A percentile compares a stretch with the other conserved stretches of the same genome.
phyloP scores from a whole-genome alignment of 2,329 filamentous ascomycete genomes.

The Diaporthe vexans region DNA sequence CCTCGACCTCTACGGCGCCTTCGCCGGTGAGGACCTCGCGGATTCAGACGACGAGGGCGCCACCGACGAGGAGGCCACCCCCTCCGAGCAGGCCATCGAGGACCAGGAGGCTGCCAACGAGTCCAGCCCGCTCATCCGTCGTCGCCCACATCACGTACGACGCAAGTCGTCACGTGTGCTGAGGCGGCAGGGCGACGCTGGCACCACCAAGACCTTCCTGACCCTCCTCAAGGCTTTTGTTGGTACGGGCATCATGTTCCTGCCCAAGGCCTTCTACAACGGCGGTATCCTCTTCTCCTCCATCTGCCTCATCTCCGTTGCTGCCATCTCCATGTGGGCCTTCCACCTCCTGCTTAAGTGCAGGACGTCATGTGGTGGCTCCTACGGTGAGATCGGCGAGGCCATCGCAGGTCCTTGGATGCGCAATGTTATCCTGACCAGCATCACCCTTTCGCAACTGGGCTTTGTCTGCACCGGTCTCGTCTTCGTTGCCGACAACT shows the following conservation, averaged over 20 bases:
- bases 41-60: conserved; percentile 71
- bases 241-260: conserved; percentile 85
- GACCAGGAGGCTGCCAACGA: conserved; percentile 57
- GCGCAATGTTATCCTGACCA: conserved; percentile 75
- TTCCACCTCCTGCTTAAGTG: conserved; percentile 81
- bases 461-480: conserved; percentile 84
- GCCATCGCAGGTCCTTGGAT: conserved; percentile 75
- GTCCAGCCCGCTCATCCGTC: conserved; percentile 71
- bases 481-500: conserved; percentile 83
- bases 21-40: conserved; percentile 79
- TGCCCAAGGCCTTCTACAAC: conserved; percentile 84
- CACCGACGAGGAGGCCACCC: conserved; percentile 39
- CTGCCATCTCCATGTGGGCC: conserved; percentile 76
- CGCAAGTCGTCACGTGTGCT: conserved; percentile 47
- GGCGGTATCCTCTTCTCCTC: conserved; percentile 83
- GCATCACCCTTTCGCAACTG: conserved; percentile 81
- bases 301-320: conserved; percentile 75
- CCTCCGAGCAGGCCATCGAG: conserved; percentile 59
- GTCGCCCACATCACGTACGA: conserved; percentile 67
- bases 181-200: conserved; percentile 71
- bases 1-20: conserved; percentile 80
- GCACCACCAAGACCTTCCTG: conserved; percentile 81
- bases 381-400: conserved; percentile 81
- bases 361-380: conserved; percentile 71
- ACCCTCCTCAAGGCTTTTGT: conserved; percentile 84